Evolutionary conservation across 495 filamentous ascomycete species (phyloP).

Genomic region (Neurospora hispaniola): DNA sequence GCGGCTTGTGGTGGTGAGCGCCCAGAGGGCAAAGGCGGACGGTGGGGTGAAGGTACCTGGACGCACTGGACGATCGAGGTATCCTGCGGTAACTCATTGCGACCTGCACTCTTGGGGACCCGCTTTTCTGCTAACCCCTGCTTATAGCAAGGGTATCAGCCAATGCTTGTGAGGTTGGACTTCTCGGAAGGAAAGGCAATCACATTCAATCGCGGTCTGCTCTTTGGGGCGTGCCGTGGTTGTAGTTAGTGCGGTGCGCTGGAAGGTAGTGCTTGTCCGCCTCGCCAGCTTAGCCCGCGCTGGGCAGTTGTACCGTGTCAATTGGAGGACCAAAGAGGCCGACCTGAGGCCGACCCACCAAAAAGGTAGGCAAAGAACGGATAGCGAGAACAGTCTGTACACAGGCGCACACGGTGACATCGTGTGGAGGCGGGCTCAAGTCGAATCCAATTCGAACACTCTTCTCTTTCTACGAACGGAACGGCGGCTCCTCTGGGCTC

Average conservation of each 20-base stretch:
- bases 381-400: slow-evolving; percentile 3
- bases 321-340: slow-evolving; percentile 12
- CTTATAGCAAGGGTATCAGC: slow-evolving; percentile 3
- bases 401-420: slow-evolving; percentile 10
- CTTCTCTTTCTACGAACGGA: slow-evolving; percentile 1
- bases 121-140: slow-evolving; percentile 5
- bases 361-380: background rate
- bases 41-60: slow-evolving; percentile 17
- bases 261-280: background rate
- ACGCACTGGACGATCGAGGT: slow-evolving; percentile 16
- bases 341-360: slow-evolving; percentile 10
- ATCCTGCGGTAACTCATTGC: slow-evolving; percentile 13
- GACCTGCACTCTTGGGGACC: slow-evolving; percentile 18
- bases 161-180: slow-evolving; percentile 10
- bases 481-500: background rate
- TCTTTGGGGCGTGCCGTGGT: background rate
- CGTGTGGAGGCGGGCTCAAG: slow-evolving; percentile 10
- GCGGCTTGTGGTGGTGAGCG: slow-evolving; percentile 4
- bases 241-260: background rate
- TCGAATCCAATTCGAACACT: slow-evolving; percentile 5
- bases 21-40: background rate
- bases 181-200: slow-evolving; percentile 12
- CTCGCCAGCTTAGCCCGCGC: background rate
- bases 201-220: slow-evolving; percentile 11
- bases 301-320: slow-evolving; percentile 12